A percentile compares a stretch with the other conserved stretches of the same genome.
These are phyloP conservation scores for Linnemannia hyalina DNA, from an alignment of 192 early-diverging fungal genomes.

Conservation along the genomic window DNA sequence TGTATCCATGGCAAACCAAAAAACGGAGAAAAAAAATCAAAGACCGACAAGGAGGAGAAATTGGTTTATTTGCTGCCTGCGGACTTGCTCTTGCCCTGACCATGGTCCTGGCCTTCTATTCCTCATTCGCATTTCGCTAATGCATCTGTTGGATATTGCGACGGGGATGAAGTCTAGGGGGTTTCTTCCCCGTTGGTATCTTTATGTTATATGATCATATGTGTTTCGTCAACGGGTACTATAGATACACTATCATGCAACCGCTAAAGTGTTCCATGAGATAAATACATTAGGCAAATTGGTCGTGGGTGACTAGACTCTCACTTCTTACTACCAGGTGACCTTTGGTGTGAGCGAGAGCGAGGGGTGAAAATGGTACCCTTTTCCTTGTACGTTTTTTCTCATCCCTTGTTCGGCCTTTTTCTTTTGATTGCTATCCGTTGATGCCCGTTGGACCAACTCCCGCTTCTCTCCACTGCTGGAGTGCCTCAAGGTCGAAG, in stretches of 20 bases:
- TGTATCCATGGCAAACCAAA: constrained; percentile 4
- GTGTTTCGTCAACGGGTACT: not conserved
- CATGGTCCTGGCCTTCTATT: constrained; percentile 3
- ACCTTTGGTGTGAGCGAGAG: not conserved
- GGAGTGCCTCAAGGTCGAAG: no score
- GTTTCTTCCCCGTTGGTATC: not conserved
- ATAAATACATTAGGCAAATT: not conserved
- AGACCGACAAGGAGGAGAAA: not conserved
- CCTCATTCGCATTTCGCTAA: not conserved
- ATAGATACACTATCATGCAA: not conserved
- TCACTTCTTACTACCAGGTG: not conserved
- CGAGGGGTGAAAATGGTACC: not conserved
- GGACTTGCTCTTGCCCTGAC: not conserved
- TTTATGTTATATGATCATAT: not conserved
- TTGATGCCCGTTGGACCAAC: not conserved
- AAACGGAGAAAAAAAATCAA: not conserved
- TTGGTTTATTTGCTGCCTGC: not conserved
- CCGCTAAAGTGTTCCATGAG: not conserved
- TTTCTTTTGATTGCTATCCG: not conserved
- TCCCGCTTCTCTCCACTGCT: no score
- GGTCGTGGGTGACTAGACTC: not conserved
- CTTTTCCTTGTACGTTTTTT: not conserved
- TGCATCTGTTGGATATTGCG: not conserved
- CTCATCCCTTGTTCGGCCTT: not conserved
- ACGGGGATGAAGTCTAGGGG: not conserved